Percentiles rank a stretch among this genome's conserved stretches.
phyloP scores from a whole-genome alignment of 352 stramenopile genomes.

The Phytophthora nicotianae region DNA sequence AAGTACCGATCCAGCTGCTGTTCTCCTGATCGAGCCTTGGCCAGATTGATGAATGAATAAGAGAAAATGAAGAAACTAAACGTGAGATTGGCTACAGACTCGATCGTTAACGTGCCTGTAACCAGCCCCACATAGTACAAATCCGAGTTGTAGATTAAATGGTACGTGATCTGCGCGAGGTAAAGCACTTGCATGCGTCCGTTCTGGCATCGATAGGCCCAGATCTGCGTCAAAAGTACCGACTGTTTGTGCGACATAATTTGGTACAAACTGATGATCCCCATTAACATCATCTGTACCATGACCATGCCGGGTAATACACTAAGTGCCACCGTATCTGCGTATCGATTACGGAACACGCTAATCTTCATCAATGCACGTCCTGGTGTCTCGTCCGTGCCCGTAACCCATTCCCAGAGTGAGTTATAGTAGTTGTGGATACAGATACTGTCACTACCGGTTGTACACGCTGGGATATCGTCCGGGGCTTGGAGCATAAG shows the following conservation, averaged over 20 bases:
- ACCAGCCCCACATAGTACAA: conserved; percentile 31
- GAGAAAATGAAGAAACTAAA: conserved; percentile 39
- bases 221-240: conserved; percentile 22
- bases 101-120: conserved; percentile 31
- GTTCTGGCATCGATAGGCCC: conserved; percentile 33
- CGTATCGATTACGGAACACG: conserved; percentile 31
- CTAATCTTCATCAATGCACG: conserved; percentile 35
- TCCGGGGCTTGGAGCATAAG: conserved; percentile 35
- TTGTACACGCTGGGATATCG: conserved; percentile 33
- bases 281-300: conserved; percentile 39
- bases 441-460: conserved; percentile 20
- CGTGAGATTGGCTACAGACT: conserved; percentile 25
- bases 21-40: conserved; percentile 25
- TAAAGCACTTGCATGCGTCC: conserved; percentile 31
- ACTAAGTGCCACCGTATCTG: conserved; percentile 23
- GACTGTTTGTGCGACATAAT: conserved; percentile 34
- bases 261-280: conserved; percentile 29
- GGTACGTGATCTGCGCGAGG: conserved; percentile 31
- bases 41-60: conserved; percentile 34
- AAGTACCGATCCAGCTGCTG: conserved; percentile 37
- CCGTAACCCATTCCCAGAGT: conserved; percentile 34
- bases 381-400: conserved; percentile 11
- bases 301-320: conserved; percentile 32
- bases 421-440: conserved; percentile 46
- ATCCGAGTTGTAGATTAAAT: conserved; percentile 29